These are phyloP conservation scores for Aphanomyces cochlioides DNA, from an alignment of 352 stramenopile species.

Conservation along the genomic window DNA sequence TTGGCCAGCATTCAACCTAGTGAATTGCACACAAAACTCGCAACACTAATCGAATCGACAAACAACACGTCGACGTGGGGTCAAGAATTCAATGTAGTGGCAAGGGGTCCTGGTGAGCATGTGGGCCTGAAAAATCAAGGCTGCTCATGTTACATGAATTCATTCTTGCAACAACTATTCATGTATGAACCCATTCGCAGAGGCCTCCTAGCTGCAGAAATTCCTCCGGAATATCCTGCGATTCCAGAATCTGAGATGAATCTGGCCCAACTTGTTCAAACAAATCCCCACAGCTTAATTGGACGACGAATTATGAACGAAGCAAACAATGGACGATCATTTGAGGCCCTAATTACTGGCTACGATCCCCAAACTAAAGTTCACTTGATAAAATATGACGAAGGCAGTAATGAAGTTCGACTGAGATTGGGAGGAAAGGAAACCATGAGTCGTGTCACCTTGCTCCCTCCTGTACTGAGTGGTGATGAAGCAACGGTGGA, in stretches of 20 bases:
- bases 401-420: conserved; percentile 61
- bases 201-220: conserved; percentile 69
- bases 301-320: conserved; percentile 88
- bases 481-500: conserved; percentile 81
- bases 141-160: conserved; percentile 99
- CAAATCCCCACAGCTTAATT: conserved; percentile 54
- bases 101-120: conserved; percentile 71
- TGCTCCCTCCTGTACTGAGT: conserved; percentile 70
- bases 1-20: conserved; percentile 1
- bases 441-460: conserved; percentile 35
- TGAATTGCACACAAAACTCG: conserved; percentile 14
- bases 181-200: conserved; percentile 80
- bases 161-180: conserved; percentile 97
- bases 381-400: conserved; percentile 84
- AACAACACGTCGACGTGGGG: conserved; percentile 43
- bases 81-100: conserved; percentile 80
- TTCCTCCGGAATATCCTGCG: conserved; percentile 66
- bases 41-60: conserved; percentile 3
- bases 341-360: conserved; percentile 88
- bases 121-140: conserved; percentile 98
- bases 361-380: conserved; percentile 78
- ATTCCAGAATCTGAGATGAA: conserved; percentile 88
- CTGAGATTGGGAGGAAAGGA: conserved; percentile 11
- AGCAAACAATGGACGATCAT: conserved; percentile 90
- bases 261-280: conserved; percentile 15